Conservation (phyloP, 2,329 filamentous ascomycete species). For the Lecanoromycetidae sp. region DNA sequence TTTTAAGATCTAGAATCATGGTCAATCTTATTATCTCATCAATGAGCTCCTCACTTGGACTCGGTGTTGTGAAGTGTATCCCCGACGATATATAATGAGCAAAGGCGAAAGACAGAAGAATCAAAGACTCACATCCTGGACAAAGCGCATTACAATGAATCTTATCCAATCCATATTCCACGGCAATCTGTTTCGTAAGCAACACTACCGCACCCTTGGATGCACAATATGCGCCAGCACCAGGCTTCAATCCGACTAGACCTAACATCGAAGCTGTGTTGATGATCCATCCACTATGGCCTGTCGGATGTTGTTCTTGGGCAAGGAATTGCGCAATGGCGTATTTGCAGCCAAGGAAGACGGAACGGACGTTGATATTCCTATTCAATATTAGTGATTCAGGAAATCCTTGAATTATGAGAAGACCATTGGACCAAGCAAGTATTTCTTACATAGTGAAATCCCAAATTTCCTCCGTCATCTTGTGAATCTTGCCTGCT, state of each 20-base stretch:
- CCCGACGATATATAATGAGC: no score
- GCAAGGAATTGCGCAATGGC: constrained; percentile 38
- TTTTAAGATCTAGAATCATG: constrained; percentile 10
- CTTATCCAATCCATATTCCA: constrained; percentile 32
- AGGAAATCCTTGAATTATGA: not conserved
- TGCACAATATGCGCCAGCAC: constrained; percentile 32
- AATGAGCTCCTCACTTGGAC: no score
- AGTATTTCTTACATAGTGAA: constrained; percentile 22
- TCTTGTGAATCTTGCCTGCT: constrained; percentile 33
- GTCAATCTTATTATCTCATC: not conserved
- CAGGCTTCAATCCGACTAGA: constrained; percentile 24
- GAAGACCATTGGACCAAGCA: not conserved
- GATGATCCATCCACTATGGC: constrained; percentile 39
- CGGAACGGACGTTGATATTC: constrained; percentile 28
- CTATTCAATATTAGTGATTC: constrained; percentile 1
- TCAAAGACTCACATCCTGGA: constrained; percentile 30
- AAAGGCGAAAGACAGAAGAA: constrained; percentile 13
- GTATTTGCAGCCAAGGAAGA: constrained; percentile 36
- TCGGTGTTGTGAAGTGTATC: no score
- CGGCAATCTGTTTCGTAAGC: constrained; percentile 35
- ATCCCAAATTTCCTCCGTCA: constrained; percentile 36
- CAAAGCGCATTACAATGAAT: constrained; percentile 34
- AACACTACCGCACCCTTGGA: constrained; percentile 37
- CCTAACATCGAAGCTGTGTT: constrained; percentile 37
- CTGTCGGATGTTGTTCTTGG: constrained; percentile 31